Conservation (phyloP, 2,329 filamentous ascomycete species). For the Scolecobasidium constrictum region DNA sequence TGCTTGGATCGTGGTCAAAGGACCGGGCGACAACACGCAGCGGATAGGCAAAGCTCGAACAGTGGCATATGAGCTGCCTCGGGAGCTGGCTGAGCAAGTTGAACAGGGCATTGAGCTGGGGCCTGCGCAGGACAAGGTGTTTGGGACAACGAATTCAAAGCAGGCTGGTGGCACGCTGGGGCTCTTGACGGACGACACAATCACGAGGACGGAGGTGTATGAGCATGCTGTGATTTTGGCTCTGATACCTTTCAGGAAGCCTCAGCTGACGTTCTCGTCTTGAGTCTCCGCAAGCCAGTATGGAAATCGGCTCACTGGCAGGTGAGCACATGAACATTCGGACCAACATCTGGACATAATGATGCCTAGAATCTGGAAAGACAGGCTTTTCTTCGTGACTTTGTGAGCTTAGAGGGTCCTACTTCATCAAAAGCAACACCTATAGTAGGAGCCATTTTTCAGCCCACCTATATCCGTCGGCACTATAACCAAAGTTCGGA, state of each 20-base stretch:
- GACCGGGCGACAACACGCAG: not conserved
- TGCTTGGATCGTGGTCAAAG: not conserved
- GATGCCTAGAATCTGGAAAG: no score
- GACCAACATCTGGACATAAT: no score
- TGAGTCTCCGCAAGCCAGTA: no score
- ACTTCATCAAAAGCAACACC: no score
- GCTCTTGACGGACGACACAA: not conserved
- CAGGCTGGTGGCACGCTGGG: not conserved
- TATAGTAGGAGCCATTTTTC: no score
- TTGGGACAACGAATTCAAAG: not conserved
- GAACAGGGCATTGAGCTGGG: not conserved
- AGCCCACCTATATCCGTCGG: no score
- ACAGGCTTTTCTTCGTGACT: no score
- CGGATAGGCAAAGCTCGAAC: not conserved
- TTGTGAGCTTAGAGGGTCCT: no score
- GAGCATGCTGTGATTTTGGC: not conserved
- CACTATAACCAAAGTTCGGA: no score
- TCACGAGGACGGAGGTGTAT: not conserved
- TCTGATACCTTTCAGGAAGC: not conserved
- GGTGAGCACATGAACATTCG: no score
- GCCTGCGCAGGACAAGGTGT: not conserved
- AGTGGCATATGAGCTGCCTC: not conserved
- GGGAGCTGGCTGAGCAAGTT: not conserved
- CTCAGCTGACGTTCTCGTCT: not conserved
- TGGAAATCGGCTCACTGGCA: no score